Evolutionary conservation across 2,329 filamentous ascomycete genomes (phyloP).

Genomic region (Zalaria sp.): DNA sequence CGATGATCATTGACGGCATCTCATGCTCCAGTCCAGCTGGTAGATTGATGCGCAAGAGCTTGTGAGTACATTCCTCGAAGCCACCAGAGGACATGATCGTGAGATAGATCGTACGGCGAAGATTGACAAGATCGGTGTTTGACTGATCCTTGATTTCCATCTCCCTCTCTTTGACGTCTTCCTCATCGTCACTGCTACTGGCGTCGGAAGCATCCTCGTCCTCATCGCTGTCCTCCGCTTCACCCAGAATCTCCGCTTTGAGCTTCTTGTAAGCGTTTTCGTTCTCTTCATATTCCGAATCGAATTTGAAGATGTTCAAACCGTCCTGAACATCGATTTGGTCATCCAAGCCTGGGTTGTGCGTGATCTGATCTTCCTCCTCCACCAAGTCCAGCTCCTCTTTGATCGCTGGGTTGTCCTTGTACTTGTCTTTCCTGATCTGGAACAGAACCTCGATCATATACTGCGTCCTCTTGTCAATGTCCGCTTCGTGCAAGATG

Average conservation of each 20-base stretch:
- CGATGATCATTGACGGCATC: constrained; percentile 90
- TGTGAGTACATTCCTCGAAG: constrained; percentile 94
- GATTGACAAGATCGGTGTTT: constrained; percentile 87
- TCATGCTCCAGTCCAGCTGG: constrained; percentile 79
- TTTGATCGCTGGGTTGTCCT: constrained; percentile 79
- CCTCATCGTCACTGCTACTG: constrained; percentile 23
- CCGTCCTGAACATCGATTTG: constrained; percentile 73
- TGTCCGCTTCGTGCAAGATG: constrained; percentile 90
- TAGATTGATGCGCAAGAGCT: constrained; percentile 77
- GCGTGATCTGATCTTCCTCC: constrained; percentile 96
- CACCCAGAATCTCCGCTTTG: constrained; percentile 86
- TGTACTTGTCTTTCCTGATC: constrained; percentile 89
- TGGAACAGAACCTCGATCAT: constrained; percentile 98
- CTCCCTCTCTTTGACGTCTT: constrained; percentile 63
- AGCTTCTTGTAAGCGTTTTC: constrained; percentile 82
- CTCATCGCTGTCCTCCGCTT: constrained; percentile 57
- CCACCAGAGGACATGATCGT: constrained; percentile 96
- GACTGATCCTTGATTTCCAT: constrained; percentile 97
- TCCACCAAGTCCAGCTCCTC: constrained; percentile 92
- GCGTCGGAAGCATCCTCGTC: constrained; percentile 54
- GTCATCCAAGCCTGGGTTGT: constrained; percentile 68
- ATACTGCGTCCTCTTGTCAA: constrained; percentile 97
- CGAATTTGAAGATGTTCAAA: constrained; percentile 91
- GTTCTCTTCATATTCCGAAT: constrained; percentile 77
- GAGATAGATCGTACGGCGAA: constrained; percentile 87